These are phyloP conservation scores for Aquilaria malaccensis DNA, from an alignment of 345 rosid genomes.

Conservation along the genomic window DNA sequence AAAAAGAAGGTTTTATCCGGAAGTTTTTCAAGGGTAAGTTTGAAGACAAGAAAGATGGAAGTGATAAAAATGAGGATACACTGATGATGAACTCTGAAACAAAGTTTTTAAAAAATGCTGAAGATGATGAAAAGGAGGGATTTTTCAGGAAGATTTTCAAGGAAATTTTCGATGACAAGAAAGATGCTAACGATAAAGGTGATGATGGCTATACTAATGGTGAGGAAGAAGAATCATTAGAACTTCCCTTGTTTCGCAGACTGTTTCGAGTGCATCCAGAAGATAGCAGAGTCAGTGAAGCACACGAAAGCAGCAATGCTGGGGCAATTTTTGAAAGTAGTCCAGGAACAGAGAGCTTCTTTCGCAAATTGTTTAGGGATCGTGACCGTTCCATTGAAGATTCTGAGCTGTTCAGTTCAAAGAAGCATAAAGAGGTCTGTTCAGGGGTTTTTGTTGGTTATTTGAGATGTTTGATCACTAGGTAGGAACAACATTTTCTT, in stretches of 20 bases:
- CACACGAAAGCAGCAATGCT: slow-evolving; percentile 47
- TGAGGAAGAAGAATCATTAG: slow-evolving; percentile 86
- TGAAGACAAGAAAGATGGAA: slow-evolving; percentile 72
- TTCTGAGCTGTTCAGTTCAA: slow-evolving; percentile 74
- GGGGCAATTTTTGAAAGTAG: slow-evolving; percentile 71
- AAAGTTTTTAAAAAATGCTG: slow-evolving; percentile 52
- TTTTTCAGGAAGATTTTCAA: slow-evolving; percentile 75
- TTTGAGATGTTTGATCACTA: neutral
- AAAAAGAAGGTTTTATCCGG: slow-evolving; percentile 77
- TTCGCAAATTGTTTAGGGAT: slow-evolving; percentile 93
- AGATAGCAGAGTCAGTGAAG: slow-evolving; percentile 47
- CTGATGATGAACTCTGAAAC: slow-evolving; percentile 30
- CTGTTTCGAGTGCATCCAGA: slow-evolving; percentile 94
- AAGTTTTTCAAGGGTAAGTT: slow-evolving; percentile 74
- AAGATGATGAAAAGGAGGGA: slow-evolving; percentile 91
- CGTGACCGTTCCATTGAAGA: slow-evolving; percentile 94
- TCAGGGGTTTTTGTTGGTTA: neutral
- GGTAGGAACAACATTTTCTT: neutral
- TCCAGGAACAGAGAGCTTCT: slow-evolving; percentile 93
- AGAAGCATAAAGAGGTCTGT: slow-evolving; percentile 75
- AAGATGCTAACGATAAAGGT: slow-evolving; percentile 53
- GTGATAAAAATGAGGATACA: slow-evolving; percentile 37
- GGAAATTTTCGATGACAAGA: slow-evolving; percentile 82
- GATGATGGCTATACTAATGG: slow-evolving; percentile 39
- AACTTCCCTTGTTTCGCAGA: slow-evolving; percentile 70